Conservation (phyloP, 2,329 filamentous ascomycete genomes). For the Macroventuria anomochaeta region DNA sequence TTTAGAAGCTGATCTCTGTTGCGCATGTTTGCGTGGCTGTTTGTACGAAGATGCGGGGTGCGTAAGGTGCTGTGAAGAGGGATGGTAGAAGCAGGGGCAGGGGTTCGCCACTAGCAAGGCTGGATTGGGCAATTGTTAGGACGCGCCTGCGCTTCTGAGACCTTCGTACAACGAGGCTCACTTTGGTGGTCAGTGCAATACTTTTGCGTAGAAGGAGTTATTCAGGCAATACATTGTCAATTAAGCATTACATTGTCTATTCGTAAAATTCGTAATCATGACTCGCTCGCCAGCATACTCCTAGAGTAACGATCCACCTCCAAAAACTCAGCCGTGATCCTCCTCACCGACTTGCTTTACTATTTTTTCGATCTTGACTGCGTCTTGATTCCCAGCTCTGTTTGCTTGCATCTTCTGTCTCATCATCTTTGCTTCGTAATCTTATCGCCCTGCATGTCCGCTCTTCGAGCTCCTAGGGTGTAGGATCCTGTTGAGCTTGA, state of each 20-base stretch:
- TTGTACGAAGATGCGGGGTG: not conserved
- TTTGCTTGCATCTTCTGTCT: constrained; percentile 13
- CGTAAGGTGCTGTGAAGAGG: not conserved
- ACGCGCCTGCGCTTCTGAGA: constrained; percentile 2
- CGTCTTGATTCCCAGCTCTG: constrained; percentile 8
- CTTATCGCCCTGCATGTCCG: constrained; percentile 9
- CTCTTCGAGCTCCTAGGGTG: constrained; percentile 13
- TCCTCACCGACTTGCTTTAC: constrained; percentile 4
- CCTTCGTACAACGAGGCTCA: not conserved
- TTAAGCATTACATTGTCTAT: not conserved
- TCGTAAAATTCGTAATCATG: constrained; percentile 3
- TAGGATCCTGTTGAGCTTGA: constrained; percentile 7
- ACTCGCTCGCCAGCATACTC: constrained; percentile 13
- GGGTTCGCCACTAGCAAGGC: constrained; percentile 4
- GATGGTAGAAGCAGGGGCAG: not conserved
- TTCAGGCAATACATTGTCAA: not conserved
- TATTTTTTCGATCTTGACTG: constrained; percentile 4
- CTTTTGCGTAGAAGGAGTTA: not conserved
- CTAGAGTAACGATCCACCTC: constrained; percentile 1
- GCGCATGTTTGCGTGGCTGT: not conserved
- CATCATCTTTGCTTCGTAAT: constrained; percentile 5
- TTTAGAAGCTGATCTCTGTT: not conserved
- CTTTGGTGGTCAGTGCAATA: not conserved
- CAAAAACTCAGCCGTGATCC: not conserved
- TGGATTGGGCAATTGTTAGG: constrained; percentile 7